phyloP scores from a whole-genome alignment of 371 early-diverging fungal species.

The Haplosporangium sp. region DNA sequence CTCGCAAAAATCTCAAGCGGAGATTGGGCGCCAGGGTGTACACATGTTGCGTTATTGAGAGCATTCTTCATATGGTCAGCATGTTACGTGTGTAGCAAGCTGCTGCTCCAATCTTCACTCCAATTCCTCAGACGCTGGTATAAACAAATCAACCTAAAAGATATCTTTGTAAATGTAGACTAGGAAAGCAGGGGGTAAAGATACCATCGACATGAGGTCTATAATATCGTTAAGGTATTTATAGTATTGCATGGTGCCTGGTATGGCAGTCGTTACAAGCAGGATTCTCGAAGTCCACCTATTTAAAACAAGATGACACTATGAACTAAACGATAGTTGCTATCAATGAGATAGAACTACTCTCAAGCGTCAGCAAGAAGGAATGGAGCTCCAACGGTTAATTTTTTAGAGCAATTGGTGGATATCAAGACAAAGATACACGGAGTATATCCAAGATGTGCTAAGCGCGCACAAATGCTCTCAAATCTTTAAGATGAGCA shows the following conservation, averaged over 20 bases:
- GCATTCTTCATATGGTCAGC: neutral
- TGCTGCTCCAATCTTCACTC: slow-evolving; percentile 18
- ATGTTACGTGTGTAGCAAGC: neutral
- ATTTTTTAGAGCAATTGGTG: neutral
- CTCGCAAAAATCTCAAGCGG: neutral
- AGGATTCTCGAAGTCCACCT: too few species aligned
- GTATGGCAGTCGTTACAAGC: too few species aligned
- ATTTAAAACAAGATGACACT: too few species aligned
- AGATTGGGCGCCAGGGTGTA: neutral
- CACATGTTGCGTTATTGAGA: neutral
- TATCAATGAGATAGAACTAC: too few species aligned
- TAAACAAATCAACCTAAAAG: neutral
- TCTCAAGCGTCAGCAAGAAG: too few species aligned
- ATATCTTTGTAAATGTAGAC: too few species aligned
- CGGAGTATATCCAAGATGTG: slow-evolving; percentile 8
- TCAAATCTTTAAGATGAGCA: neutral
- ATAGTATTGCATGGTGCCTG: too few species aligned
- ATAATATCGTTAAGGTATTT: too few species aligned
- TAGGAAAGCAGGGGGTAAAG: too few species aligned
- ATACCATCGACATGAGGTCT: too few species aligned
- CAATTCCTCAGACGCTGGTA: neutral
- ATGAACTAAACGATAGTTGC: too few species aligned
- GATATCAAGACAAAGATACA: slow-evolving; percentile 5
- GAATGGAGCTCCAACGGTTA: too few species aligned
- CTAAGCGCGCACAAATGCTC: slow-evolving; percentile 9